Base-by-base conservation (phyloP, 345 rosid species). In the Eucalyptus cladocalyx region DNA sequence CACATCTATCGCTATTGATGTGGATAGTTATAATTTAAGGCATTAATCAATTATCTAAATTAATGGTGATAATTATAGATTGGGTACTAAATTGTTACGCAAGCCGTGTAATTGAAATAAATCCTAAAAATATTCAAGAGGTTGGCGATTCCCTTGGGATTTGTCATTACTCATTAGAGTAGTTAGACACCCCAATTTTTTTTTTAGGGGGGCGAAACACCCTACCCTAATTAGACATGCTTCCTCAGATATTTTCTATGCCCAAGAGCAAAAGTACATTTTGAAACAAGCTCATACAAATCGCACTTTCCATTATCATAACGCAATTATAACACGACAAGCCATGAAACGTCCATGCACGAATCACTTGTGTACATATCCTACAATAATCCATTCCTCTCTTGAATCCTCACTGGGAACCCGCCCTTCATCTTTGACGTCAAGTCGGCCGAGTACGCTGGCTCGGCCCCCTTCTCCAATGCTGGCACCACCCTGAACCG, bases 381-480 rank as follows among this genome's bases (percentile, higher is more conserved):
- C 56, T 49, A 60, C 65, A 14, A 51, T 15, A 37, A 86, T 47
- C 48, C 50, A 23, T 26, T 86, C 89, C 97, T 94, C 60, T 90
- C 91, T 67, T 92, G 89, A 47, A 97, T 89, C 65, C 80, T 93
- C 43, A 89, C 95, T 2, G 93, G 94, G 87, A 96, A 94, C 10
- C 99, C 96, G 51, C 93, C 96, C 83, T 92, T 91, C 92, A 96
- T 96, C 81, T 95, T 94, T 16, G 95, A 87, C 6, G 97, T 96
- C 45, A 95, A 40, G 80, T 89, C 87, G 28, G 92, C 67, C 4
- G 94, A 24, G 62, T 91, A 90, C 87, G 67, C 93, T 23, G 98
- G 98, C 87, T 93, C 65, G n/a, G 40, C 21, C 12, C 92, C 91
- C n/a, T 91, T 92, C 48, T 88, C 90, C 62, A 72, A 86, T 37